Base-by-base conservation (phyloP, 2,329 filamentous ascomycete species). In the Scytalidium sp. region DNA sequence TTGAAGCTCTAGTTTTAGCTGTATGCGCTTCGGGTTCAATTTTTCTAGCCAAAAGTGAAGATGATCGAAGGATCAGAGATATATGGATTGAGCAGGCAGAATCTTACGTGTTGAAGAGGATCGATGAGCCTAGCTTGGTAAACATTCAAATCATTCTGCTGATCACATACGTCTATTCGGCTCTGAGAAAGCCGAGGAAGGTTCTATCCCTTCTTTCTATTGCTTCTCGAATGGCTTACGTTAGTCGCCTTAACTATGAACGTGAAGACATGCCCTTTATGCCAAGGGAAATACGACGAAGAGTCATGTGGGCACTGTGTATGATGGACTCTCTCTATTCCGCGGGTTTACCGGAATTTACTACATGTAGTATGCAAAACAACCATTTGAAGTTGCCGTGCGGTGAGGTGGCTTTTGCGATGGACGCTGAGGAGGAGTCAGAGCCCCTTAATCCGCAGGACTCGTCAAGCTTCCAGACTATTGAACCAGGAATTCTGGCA, bases 301-400 rank as follows among this genome's bases (percentile, higher is more conserved):
- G 43, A n/a, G 25, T 45, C 15, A 45, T 45, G 43, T 45, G 43
- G 43, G 25, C 43, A n/a, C 19, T 36, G 20, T 45, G 21, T 29
- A 45, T 45, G 43, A 10, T 45, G 3, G 43, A 45, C 9, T 32
- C 43, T 9, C 19, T 22, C 11, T 45, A 19, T n/a, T 27, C 43
- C 9, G 43, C 22, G 2, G 43, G 43, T 9, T 15, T 45, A 10
- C 19, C 32, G 19, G 43, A 45, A 13, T 45, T 45, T 10, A 45
- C 43, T 15, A n/a, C 22, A 19, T 45, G 43, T 19, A 19, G 3
- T n/a, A 40, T 15, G 10, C 15, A 40, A 6, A 40, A 15, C 19
- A 3, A n/a, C 10, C 36, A 40, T 19, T n/a, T 40, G 15, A 40
- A 40, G n/a, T 19, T 40, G 3, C 36, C 36, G 4, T 40, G 36